Conservation (phyloP, 805 yeast genomes). For the Blastobotrys parvus region DNA sequence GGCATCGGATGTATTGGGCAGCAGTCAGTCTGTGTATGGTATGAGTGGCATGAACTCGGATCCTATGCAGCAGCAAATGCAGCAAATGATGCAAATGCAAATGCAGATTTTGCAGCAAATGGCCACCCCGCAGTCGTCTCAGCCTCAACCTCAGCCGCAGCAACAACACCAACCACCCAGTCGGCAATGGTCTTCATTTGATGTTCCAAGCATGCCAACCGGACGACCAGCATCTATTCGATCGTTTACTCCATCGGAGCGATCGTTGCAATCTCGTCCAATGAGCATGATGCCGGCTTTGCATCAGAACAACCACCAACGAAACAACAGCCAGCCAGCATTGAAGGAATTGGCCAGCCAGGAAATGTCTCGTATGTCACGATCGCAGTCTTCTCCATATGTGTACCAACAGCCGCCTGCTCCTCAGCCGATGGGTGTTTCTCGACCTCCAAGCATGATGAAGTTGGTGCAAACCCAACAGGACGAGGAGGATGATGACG, state of each 20-base stretch:
- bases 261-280: constrained; percentile 5
- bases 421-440: constrained; percentile 1
- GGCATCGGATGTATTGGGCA: neutral
- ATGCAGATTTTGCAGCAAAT: constrained; percentile 22
- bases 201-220: neutral
- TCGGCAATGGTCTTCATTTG: neutral
- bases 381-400: constrained; percentile 2
- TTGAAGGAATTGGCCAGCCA: constrained; percentile 4
- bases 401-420: constrained; percentile 2
- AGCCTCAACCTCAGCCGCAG: constrained; percentile 4
- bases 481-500: constrained; percentile 19
- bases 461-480: constrained; percentile 1
- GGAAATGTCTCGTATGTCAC: neutral
- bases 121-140: neutral
- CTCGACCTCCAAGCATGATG: neutral
- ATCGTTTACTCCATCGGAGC: constrained; percentile 14
- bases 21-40: neutral
- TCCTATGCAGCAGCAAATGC: constrained; percentile 24
- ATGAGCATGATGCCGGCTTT: neutral
- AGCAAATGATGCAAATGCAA: constrained; percentile 28
- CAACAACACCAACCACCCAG: constrained; percentile 3
- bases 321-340: neutral
- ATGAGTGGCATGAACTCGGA: constrained; percentile 11
- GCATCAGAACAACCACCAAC: neutral
- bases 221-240: constrained; percentile 16